A percentile compares a stretch with the other conserved stretches of the same genome.
These are phyloP conservation scores for Hyaloscypha finlandica DNA, from an alignment of 495 filamentous ascomycete species.

Conservation along the genomic window DNA sequence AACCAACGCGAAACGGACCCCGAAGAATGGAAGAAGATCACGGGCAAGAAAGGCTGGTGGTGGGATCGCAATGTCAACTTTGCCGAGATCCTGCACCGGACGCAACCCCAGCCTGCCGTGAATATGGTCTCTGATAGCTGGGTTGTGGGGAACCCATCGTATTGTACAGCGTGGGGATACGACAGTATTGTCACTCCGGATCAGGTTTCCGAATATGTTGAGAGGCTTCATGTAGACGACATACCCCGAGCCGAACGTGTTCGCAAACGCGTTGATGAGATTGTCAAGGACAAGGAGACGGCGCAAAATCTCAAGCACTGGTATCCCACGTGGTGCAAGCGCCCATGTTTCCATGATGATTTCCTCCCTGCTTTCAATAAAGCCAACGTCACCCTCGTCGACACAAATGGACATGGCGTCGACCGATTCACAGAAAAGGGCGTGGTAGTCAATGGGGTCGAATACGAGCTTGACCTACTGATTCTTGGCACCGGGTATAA, in stretches of 20 bases:
- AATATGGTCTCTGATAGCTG: constrained; percentile 16
- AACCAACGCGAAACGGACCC: constrained; percentile 50
- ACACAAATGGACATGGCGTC: constrained; percentile 38
- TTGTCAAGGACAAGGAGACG: constrained; percentile 36
- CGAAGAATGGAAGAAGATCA: constrained; percentile 44
- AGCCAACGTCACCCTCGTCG: constrained; percentile 37
- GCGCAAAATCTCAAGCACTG: constrained; percentile 29
- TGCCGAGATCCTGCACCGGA: constrained; percentile 29
- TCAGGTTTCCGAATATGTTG: constrained; percentile 2
- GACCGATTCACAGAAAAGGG: constrained; percentile 33
- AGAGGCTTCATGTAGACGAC: not conserved
- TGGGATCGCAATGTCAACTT: constrained; percentile 41
- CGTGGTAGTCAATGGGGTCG: constrained; percentile 31
- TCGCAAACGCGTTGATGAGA: constrained; percentile 31
- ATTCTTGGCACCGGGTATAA: constrained; percentile 39
- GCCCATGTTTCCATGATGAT: constrained; percentile 36
- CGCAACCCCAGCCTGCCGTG: constrained; percentile 25
- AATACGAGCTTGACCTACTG: constrained; percentile 38
- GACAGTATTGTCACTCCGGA: constrained; percentile 2
- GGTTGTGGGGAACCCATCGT: constrained; percentile 7
- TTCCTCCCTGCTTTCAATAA: constrained; percentile 25
- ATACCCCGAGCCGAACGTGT: constrained; percentile 28
- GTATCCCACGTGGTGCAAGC: constrained; percentile 41
- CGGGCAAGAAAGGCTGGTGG: constrained; percentile 47
- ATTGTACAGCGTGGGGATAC: constrained; percentile 10